Percentiles rank a stretch among this genome's conserved stretches.
phyloP scores from a whole-genome alignment of 2,329 filamentous ascomycete genomes.

The Clarireedia homoeocarpa region DNA sequence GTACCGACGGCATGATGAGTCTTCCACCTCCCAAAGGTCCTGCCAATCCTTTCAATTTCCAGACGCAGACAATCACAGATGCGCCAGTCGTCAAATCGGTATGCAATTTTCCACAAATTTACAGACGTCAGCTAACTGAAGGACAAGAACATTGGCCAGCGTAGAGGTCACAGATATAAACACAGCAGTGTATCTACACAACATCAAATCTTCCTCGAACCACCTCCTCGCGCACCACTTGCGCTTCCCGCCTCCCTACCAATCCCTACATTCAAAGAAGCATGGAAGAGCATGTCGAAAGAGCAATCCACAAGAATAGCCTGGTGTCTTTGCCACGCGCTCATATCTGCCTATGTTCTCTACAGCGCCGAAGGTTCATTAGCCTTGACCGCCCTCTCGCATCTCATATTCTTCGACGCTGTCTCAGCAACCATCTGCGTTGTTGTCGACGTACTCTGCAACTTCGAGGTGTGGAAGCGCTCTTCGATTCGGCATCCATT shows the following conservation, averaged over 20 bases:
- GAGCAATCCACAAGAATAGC: conserved; percentile 76
- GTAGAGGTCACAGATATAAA: conserved; percentile 94
- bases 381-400: conserved; percentile 85
- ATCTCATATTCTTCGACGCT: conserved; percentile 92
- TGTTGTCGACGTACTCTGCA: conserved; percentile 83
- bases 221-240: conserved; percentile 74
- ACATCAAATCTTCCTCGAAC: conserved; percentile 94
- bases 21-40: conserved; percentile 21
- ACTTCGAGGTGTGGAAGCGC: conserved; percentile 96
- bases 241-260: conserved; percentile 87
- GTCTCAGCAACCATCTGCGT: conserved; percentile 88
- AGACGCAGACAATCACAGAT: conserved; percentile 70
- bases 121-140: neutral
- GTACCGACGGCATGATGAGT: conserved; percentile 28
- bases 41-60: conserved; percentile 85
- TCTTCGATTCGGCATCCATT: conserved; percentile 92
- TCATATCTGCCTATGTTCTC: conserved; percentile 76
- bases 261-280: conserved; percentile 82
- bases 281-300: conserved; percentile 79
- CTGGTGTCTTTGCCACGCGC: conserved; percentile 86
- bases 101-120: conserved; percentile 28
- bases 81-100: conserved; percentile 68
- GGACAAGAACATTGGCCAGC: conserved; percentile 75
- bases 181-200: conserved; percentile 83
- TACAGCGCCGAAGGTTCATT: conserved; percentile 80